Evolutionary conservation across 2,329 filamentous ascomycete species (phyloP).

Genomic region (Bipolaris bicolor): DNA sequence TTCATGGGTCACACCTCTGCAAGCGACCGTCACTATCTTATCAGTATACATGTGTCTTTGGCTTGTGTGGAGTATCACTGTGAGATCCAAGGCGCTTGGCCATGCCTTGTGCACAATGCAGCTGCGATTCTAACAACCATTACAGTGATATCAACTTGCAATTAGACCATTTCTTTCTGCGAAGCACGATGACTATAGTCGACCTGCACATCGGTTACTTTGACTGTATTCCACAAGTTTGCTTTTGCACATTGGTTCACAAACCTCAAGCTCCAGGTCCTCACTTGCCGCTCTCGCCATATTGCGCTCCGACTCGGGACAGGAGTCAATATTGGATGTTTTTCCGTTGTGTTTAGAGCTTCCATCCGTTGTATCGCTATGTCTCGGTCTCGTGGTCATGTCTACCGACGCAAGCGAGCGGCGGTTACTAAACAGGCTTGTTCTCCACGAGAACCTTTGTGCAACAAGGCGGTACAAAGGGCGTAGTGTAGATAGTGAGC

Average conservation of each 20-base stretch:
- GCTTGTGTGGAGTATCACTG: not conserved
- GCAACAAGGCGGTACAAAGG: slow-evolving; percentile 16
- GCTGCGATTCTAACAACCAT: not conserved
- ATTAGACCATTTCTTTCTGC: not conserved
- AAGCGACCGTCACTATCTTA: too few species aligned
- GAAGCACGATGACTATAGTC: not conserved
- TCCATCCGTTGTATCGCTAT: not conserved
- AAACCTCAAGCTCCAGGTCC: not conserved
- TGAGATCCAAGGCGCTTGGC: not conserved
- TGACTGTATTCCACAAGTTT: not conserved
- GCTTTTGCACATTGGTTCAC: not conserved
- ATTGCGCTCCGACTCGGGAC: not conserved
- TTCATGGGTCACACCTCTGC: too few species aligned
- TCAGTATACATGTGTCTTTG: too few species aligned
- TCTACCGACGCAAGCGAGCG: not conserved
- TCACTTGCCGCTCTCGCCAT: not conserved
- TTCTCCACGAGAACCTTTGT: not conserved
- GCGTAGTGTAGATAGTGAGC: slow-evolving; percentile 22
- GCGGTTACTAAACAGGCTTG: not conserved
- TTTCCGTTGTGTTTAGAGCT: not conserved
- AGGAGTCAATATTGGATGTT: not conserved
- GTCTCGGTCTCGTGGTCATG: not conserved
- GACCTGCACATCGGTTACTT: not conserved
- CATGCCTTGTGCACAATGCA: not conserved
- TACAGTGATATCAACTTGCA: not conserved